Base-by-base conservation (phyloP, 805 yeast species). In the Diddensiella transvaalensis region DNA sequence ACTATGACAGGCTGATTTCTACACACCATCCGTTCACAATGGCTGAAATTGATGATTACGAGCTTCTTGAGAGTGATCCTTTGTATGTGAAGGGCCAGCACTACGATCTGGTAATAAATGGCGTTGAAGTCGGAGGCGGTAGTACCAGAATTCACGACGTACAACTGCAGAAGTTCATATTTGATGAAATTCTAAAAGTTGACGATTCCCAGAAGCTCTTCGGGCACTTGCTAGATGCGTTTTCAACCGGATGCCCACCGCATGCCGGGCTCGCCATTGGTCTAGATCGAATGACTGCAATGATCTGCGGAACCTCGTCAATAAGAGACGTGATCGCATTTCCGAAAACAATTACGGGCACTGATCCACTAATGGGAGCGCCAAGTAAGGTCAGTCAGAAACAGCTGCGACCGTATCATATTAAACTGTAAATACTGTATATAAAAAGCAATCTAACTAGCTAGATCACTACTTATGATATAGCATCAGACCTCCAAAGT, bases 21-120 rank as follows among this genome's bases (percentile, higher is more conserved):
- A 90, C 97, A 0, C 99, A 93, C 62, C 99, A 93, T 63, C 99
- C 99, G 3, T 93, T 93, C 69, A 93, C 99, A 0, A 93, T 93
- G 98, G 85, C 83, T 1, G 75, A 82, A 32, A 61, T 79, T 0
- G 80, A 77, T 11, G 96, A 88, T 61, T 83, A 83, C 56, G 77
- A 77, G 1, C 63, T 69, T 4, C 68, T 89, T 3, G 73, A 61
- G 4, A 55, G 70, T 0, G 71, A 74, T 17, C 95, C 95, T 3
- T 65, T 87, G 22, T 63, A 69, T 35, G 88, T 84, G 2, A 74
- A 79, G 33, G 99, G 98, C 8, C 95, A 87, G 59, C 99, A 93
- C 65, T 93, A 89, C 64, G 99, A 93, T 63, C 68, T 93, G 13
- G 99, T 93, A 0, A 71, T 93, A 33, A 91, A 91, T 60, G 99